Percentiles rank a stretch among this genome's conserved stretches.
Conservation (phyloP, 768 basidiomycete species). For the Phylloporus scabripes region DNA sequence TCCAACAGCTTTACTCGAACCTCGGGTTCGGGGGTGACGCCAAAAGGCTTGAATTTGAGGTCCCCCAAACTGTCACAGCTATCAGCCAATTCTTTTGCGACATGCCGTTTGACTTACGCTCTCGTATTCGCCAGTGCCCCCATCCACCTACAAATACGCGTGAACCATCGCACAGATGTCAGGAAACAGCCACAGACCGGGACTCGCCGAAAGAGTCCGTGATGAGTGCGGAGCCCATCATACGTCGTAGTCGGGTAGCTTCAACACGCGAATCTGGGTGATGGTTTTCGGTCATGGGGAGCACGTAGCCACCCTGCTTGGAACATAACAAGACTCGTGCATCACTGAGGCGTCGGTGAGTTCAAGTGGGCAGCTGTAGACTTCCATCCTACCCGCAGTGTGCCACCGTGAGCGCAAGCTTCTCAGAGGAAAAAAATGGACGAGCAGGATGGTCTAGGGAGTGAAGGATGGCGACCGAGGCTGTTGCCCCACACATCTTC, state of each 20-base stretch:
- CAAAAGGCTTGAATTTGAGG: slow-evolving; percentile 80
- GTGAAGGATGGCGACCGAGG: slow-evolving; percentile 87
- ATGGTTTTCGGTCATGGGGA: slow-evolving; percentile 89
- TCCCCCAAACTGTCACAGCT: slow-evolving; percentile 68
- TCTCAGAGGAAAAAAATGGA: slow-evolving; percentile 79
- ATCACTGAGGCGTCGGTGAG: slow-evolving; percentile 49
- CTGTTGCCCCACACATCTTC: slow-evolving; percentile 81
- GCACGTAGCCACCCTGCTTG: slow-evolving; percentile 63
- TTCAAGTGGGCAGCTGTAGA: neutral
- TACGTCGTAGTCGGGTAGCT: slow-evolving; percentile 73
- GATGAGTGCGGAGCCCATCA: slow-evolving; percentile 86
- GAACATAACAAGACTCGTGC: slow-evolving; percentile 83
- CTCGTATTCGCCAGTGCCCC: slow-evolving; percentile 90
- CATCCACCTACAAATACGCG: slow-evolving; percentile 68
- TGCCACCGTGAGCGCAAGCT: slow-evolving; percentile 77
- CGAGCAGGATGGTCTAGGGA: slow-evolving; percentile 74
- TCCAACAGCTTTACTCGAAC: slow-evolving; percentile 69
- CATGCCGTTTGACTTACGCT: slow-evolving; percentile 46
- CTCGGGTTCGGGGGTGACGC: slow-evolving; percentile 92
- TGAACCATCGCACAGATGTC: neutral
- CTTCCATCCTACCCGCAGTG: slow-evolving; percentile 72
- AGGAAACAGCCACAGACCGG: slow-evolving; percentile 41
- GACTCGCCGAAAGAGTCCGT: slow-evolving; percentile 95
- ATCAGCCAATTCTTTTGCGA: slow-evolving; percentile 2
- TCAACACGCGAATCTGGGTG: slow-evolving; percentile 92